phyloP scores from a whole-genome alignment of 495 filamentous ascomycete species.

The Penicillium parvum region DNA sequence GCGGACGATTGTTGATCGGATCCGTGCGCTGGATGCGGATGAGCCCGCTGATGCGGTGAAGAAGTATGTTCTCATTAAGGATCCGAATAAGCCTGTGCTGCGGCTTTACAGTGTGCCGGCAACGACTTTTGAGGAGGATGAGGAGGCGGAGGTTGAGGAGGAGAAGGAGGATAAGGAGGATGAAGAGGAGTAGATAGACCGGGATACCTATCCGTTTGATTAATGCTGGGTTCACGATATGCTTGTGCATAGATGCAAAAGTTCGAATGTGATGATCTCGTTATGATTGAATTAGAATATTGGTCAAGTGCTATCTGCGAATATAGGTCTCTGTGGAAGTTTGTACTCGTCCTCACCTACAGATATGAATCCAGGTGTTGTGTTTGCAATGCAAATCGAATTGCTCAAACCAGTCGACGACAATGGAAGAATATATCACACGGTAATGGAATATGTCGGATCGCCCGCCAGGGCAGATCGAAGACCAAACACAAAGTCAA shows the following conservation, averaged over 20 bases:
- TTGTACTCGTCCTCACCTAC: too few relatives aligned
- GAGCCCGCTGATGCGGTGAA: conserved; percentile 61
- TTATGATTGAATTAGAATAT: too few relatives aligned
- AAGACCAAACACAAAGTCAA: conserved; percentile 1
- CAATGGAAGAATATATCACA: neutral
- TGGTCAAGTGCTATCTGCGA: too few relatives aligned
- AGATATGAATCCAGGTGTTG: too few relatives aligned
- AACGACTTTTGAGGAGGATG: conserved; percentile 81
- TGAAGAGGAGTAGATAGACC: conserved; percentile 35
- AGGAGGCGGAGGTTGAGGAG: conserved; percentile 46
- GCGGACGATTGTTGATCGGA: conserved; percentile 91
- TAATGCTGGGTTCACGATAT: conserved; percentile 10
- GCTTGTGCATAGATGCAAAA: conserved; percentile 20
- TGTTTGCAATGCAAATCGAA: too few relatives aligned
- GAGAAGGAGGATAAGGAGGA: conserved; percentile 43
- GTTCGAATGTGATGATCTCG: conserved; percentile 17
- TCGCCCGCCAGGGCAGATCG: neutral
- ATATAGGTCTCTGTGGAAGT: too few relatives aligned
- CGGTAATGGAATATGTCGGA: neutral
- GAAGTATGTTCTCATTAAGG: conserved; percentile 71
- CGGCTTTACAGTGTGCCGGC: conserved; percentile 87
- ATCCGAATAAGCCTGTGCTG: conserved; percentile 92
- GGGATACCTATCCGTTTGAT: conserved; percentile 12
- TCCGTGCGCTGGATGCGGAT: conserved; percentile 55
- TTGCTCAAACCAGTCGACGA: neutral